phyloP scores from a whole-genome alignment of 2,329 filamentous ascomycete species.

The Epichloe festucae region DNA sequence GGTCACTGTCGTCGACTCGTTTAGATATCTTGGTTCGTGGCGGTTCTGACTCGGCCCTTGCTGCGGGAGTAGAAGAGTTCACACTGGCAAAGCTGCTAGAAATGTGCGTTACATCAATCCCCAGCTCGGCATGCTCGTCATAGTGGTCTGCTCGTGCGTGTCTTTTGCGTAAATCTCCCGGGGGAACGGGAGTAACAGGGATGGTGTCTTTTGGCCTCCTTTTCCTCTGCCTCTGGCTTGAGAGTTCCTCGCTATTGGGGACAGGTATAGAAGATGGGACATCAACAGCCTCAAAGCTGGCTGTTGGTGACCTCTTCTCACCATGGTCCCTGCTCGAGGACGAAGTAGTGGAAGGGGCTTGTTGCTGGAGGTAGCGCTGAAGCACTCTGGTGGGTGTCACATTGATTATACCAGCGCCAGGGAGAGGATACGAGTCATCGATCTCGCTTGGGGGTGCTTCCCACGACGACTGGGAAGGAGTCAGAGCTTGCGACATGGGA shows the following conservation, averaged over 20 bases:
- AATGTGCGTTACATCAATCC: slow-evolving; percentile 19
- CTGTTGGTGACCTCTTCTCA: not conserved
- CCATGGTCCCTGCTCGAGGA: slow-evolving; percentile 1
- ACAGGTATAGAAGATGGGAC: slow-evolving; percentile 16
- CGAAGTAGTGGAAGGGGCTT: slow-evolving; percentile 1
- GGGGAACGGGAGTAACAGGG: slow-evolving; percentile 13
- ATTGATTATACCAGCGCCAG: slow-evolving; percentile 15
- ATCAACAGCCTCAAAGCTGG: not conserved
- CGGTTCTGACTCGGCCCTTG: slow-evolving; percentile 17
- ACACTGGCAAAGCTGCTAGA: slow-evolving; percentile 17
- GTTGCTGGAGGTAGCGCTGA: slow-evolving; percentile 33
- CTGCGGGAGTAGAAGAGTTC: slow-evolving; percentile 9
- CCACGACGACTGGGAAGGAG: slow-evolving; percentile 23
- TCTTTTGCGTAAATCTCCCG: not conserved
- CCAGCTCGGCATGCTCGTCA: slow-evolving; percentile 2
- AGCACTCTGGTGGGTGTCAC: slow-evolving; percentile 37
- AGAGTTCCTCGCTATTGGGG: not conserved
- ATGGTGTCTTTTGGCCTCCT: slow-evolving; percentile 9
- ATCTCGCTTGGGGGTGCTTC: slow-evolving; percentile 34
- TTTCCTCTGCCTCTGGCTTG: not conserved
- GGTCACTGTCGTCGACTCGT: slow-evolving; percentile 2
- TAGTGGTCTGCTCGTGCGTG: not conserved
- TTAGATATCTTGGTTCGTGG: slow-evolving; percentile 16
- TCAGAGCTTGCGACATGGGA: not conserved
- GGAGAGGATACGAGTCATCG: slow-evolving; percentile 39